Conservation (phyloP, 2,329 filamentous ascomycete genomes). For the Colletotrichum nymphaeae region DNA sequence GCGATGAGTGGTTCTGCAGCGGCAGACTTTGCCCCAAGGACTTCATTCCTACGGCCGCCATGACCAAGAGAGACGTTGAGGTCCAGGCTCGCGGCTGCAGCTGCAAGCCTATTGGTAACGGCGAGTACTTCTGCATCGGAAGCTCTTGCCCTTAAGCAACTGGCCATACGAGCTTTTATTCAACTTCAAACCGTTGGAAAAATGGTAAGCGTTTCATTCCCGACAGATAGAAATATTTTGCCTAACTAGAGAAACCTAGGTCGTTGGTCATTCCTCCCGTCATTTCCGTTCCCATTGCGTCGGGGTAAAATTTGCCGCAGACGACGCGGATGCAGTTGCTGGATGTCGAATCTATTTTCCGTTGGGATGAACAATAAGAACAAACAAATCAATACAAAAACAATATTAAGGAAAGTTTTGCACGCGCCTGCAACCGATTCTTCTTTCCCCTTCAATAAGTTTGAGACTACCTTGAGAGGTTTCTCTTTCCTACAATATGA, state of each 20-base stretch:
- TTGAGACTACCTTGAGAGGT: too few species aligned
- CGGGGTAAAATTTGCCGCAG: too few species aligned
- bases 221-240: accelerated
- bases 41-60: not conserved
- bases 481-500: too few species aligned
- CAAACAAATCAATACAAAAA: too few species aligned
- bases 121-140: not conserved
- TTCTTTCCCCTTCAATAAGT: too few species aligned
- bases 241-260: not conserved
- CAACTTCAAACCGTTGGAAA: not conserved
- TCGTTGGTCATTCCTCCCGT: too few species aligned
- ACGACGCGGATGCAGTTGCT: too few species aligned
- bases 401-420: too few species aligned
- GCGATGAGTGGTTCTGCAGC: slow-evolving; percentile 2
- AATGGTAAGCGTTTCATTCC: not conserved
- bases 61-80: not conserved
- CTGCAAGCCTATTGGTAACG: not conserved
- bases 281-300: too few species aligned
- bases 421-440: too few species aligned
- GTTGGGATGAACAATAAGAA: too few species aligned
- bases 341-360: too few species aligned
- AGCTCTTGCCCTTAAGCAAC: not conserved
- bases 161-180: not conserved
- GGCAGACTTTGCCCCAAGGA: slow-evolving; percentile 14
- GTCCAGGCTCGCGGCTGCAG: not conserved